phyloP scores from a whole-genome alignment of 768 basidiomycete species.

The Lentinula raphanica region DNA sequence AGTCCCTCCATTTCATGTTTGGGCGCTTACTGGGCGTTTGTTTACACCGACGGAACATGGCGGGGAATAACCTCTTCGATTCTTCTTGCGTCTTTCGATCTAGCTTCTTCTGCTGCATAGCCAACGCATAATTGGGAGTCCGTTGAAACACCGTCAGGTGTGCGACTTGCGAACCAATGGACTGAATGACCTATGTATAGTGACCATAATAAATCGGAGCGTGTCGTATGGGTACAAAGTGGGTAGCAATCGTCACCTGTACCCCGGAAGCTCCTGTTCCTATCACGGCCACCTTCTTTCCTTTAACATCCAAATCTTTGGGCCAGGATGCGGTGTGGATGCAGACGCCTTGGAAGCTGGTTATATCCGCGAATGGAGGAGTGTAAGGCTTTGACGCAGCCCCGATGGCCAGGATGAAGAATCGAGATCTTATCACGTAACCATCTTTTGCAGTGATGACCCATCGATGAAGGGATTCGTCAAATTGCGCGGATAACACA shows the following conservation, averaged over 20 bases:
- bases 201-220: neutral
- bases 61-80: conserved; percentile 16
- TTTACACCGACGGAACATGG: conserved; percentile 13
- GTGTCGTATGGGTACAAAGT: neutral
- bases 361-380: conserved; percentile 17
- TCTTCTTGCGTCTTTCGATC: conserved; percentile 9
- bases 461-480: conserved; percentile 17
- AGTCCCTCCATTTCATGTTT: neutral
- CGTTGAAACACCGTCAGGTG: conserved; percentile 25
- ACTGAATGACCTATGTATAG: conserved; percentile 14
- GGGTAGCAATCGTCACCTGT: conserved; percentile 11
- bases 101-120: conserved; percentile 17
- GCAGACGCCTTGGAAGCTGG: conserved; percentile 18
- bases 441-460: conserved; percentile 16
- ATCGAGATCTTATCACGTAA: conserved; percentile 12
- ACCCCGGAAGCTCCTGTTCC: conserved; percentile 24
- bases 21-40: conserved; percentile 13
- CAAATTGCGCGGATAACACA: conserved; percentile 17
- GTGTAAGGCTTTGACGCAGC: conserved; percentile 19
- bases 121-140: conserved; percentile 20
- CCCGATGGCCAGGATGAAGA: conserved; percentile 20
- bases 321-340: conserved; percentile 22
- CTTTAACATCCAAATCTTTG: conserved; percentile 12
- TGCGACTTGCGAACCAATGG: conserved; percentile 14
- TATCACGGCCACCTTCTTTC: conserved; percentile 22